Base-by-base conservation (phyloP, 2,329 filamentous ascomycete genomes). In the Zalaria sp. region DNA sequence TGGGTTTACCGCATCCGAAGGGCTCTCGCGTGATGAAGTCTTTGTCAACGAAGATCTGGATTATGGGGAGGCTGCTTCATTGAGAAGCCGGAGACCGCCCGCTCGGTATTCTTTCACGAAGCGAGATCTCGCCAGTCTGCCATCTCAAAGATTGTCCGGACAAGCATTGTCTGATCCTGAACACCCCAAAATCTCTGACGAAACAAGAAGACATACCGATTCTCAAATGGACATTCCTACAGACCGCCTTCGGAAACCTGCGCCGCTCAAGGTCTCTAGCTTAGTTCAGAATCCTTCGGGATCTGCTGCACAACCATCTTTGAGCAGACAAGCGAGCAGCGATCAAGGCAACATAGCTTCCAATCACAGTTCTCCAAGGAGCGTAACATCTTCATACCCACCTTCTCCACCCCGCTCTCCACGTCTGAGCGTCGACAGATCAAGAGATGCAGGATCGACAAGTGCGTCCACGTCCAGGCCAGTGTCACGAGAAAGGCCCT, bases 91-190 rank as follows among this genome's bases (percentile, higher is more conserved):
- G 35, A 52, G 59, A 29, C 54, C 53, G 43, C 56, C 61, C 7
- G 55, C 58, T 7, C 52, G 57, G 6, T 63, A 63, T 47, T 63
- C 60, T 44, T 64, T 64, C 45, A 55, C 35, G 9, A 46, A 47
- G 18, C 28, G 18, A 18, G 18, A 18, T 18, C 18, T 18, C 18
- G 18, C 18, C 18, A 18, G 18, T 18, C 18, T 18, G 18, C 18
- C 18, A 18, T 18, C 18, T 18, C 18, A 18, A 18, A 18, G 18
- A 18, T 18, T 18, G 18, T 18, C 18, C 18, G 18, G 18, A 18
- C 18, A 18, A 18, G 18, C 18, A 18, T 18, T 18, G 18, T 18
- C 18, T 18, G 18, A 18, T 18, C 18, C 18, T 18, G 18, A 18
- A 18, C 18, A 18, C 18, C 18, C 18, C 18, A 18, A 18, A 18